Percentiles rank a stretch among this genome's conserved stretches.
phyloP scores from a whole-genome alignment of 805 yeast genomes.

The Hanseniaspora clermontiae region DNA sequence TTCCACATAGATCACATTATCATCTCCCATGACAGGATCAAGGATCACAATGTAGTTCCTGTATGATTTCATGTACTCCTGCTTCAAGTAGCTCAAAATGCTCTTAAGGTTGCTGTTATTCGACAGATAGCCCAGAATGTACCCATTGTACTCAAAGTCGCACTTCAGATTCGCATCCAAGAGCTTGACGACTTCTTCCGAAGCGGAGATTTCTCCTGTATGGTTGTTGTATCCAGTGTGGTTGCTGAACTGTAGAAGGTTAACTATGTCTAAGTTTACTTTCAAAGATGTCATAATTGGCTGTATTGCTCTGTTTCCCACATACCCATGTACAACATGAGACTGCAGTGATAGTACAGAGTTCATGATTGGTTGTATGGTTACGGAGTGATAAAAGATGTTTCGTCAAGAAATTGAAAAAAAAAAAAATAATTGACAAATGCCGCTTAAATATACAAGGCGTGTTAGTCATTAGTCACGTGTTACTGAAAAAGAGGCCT shows the following conservation, averaged over 20 bases:
- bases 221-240: slow-evolving; percentile 54
- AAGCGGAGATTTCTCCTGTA: not conserved
- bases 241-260: slow-evolving; percentile 54
- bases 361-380: not conserved
- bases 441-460: too few relatives aligned
- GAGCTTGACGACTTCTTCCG: not conserved
- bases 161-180: not conserved
- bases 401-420: not conserved
- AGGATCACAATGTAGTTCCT: slow-evolving; percentile 38
- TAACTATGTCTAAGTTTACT: slow-evolving; percentile 57
- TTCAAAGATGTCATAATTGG: slow-evolving; percentile 54
- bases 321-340: slow-evolving; percentile 63
- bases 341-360: slow-evolving; percentile 38
- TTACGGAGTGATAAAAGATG: too few relatives aligned
- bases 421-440: too few relatives aligned
- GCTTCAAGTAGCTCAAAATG: slow-evolving; percentile 21
- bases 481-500: too few relatives aligned
- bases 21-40: slow-evolving; percentile 77
- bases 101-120: slow-evolving; percentile 38
- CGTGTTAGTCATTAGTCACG: too few relatives aligned
- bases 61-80: slow-evolving; percentile 30
- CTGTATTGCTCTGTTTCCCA: slow-evolving; percentile 54
- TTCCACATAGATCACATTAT: slow-evolving; percentile 55
- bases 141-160: slow-evolving; percentile 35
- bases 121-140: slow-evolving; percentile 59